Conservation (phyloP, 2,329 filamentous ascomycete species). For the Aspergillus brasiliensis region DNA sequence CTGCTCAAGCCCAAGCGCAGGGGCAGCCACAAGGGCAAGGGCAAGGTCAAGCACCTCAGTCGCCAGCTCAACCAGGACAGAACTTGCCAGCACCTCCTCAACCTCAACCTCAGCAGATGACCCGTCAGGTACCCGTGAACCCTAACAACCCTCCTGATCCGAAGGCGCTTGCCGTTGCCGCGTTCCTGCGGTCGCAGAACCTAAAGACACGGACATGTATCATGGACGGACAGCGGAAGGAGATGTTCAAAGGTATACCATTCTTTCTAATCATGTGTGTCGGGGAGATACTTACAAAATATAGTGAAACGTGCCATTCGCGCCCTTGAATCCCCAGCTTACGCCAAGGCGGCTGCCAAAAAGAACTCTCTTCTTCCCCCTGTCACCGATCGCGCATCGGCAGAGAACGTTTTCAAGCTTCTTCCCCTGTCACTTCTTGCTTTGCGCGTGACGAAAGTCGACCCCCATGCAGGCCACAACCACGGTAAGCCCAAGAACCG, state of each 20-base stretch:
- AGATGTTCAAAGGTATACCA: constrained; percentile 85
- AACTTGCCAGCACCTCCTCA: constrained; percentile 38
- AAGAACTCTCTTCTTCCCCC: constrained; percentile 89
- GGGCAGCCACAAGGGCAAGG: constrained; percentile 17
- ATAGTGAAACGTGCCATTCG: constrained; percentile 93
- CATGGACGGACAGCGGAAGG: constrained; percentile 92
- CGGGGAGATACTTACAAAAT: constrained; percentile 8
- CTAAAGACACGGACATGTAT: constrained; percentile 90
- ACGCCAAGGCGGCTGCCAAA: constrained; percentile 77
- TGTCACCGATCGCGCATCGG: constrained; percentile 82
- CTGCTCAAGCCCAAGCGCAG: constrained; percentile 11
- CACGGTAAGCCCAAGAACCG: constrained; percentile 71
- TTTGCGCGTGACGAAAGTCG: constrained; percentile 81
- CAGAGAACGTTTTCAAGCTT: constrained; percentile 93
- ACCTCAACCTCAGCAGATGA: constrained; percentile 32
- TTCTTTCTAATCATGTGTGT: not conserved
- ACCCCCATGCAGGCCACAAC: constrained; percentile 74
- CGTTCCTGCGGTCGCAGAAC: constrained; percentile 80
- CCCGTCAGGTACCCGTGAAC: constrained; percentile 52
- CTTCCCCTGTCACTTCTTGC: constrained; percentile 93
- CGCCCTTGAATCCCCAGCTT: constrained; percentile 83
- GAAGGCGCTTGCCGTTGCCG: constrained; percentile 82
- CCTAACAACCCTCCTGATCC: constrained; percentile 72
- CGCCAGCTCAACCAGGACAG: constrained; percentile 36
- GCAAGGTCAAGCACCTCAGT: constrained; percentile 16